These are phyloP conservation scores for Cytospora piceae DNA, from an alignment of 2,329 filamentous ascomycete species.

Conservation along the genomic window DNA sequence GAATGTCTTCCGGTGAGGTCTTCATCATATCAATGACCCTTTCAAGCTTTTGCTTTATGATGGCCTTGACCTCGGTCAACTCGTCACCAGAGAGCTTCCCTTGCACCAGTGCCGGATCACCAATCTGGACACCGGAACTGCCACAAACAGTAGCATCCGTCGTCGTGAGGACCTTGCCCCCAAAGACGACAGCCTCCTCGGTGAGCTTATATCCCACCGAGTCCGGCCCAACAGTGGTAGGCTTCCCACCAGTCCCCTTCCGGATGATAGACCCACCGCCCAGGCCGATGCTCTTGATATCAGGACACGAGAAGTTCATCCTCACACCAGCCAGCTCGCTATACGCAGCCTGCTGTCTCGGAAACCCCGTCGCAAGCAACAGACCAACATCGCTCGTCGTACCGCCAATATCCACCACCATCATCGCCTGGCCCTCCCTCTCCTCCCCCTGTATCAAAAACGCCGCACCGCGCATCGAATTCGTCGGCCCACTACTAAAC, in stretches of 20 bases:
- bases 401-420: slow-evolving; percentile 70
- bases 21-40: slow-evolving; percentile 65
- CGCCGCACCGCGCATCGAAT: slow-evolving; percentile 65
- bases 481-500: slow-evolving; percentile 66
- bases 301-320: slow-evolving; percentile 62
- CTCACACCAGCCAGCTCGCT: slow-evolving; percentile 65
- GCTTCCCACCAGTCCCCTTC: slow-evolving; percentile 33
- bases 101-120: slow-evolving; percentile 44
- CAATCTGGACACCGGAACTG: slow-evolving; percentile 44
- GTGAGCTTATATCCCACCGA: slow-evolving; percentile 53
- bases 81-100: slow-evolving; percentile 40
- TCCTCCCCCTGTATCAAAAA: slow-evolving; percentile 53
- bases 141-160: slow-evolving; percentile 56
- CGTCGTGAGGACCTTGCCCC: slow-evolving; percentile 57
- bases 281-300: slow-evolving; percentile 63
- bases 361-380: slow-evolving; percentile 64
- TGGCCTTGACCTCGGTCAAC: slow-evolving; percentile 43
- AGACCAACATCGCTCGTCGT: slow-evolving; percentile 69
- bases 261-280: slow-evolving; percentile 51
- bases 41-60: slow-evolving; percentile 57
- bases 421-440: slow-evolving; percentile 44
- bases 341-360: slow-evolving; percentile 64
- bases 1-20: slow-evolving; percentile 60
- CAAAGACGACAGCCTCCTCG: slow-evolving; percentile 51
- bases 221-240: slow-evolving; percentile 52